A percentile compares a stretch with the other conserved stretches of the same genome.
Evolutionary conservation across 345 rosid species (phyloP).

Genomic region (Psidium friedrichsthalianum): DNA sequence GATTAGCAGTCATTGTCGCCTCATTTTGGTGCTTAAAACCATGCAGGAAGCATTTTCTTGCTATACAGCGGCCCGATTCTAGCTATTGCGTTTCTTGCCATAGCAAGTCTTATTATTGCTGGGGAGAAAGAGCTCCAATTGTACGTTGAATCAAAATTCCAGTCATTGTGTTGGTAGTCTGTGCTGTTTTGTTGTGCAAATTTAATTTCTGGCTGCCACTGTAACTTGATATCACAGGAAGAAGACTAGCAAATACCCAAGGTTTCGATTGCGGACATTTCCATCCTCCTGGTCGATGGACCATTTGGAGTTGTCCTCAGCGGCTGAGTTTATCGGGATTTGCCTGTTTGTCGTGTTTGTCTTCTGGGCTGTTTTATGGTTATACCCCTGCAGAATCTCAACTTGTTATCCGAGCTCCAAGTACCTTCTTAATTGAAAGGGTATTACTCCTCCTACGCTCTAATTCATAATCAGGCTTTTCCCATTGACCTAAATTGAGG

Average conservation of each 20-base stretch:
- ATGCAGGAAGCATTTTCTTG: conserved; percentile 63
- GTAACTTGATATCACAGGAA: conserved; percentile 20
- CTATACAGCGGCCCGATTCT: conserved; percentile 59
- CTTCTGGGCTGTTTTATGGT: conserved; percentile 50
- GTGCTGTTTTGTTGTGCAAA: background rate
- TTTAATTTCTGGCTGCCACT: background rate
- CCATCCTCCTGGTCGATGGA: conserved; percentile 81
- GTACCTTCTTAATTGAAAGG: conserved; percentile 19
- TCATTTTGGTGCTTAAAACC: background rate
- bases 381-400: conserved; percentile 46
- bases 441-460: conserved; percentile 11
- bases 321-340: conserved; percentile 81
- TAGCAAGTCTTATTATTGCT: conserved; percentile 33
- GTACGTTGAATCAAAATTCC: conserved; percentile 14
- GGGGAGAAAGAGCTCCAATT: conserved; percentile 37
- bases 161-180: background rate
- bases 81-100: conserved; percentile 40
- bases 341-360: conserved; percentile 43
- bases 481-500: background rate
- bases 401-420: conserved; percentile 16
- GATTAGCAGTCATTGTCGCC: background rate
- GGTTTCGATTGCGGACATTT: conserved; percentile 76
- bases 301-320: conserved; percentile 90
- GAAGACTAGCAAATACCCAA: conserved; percentile 35
- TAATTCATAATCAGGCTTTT: background rate